Conservation (phyloP, 75 land plant genomes). For the Ceratopteris richardii region DNA sequence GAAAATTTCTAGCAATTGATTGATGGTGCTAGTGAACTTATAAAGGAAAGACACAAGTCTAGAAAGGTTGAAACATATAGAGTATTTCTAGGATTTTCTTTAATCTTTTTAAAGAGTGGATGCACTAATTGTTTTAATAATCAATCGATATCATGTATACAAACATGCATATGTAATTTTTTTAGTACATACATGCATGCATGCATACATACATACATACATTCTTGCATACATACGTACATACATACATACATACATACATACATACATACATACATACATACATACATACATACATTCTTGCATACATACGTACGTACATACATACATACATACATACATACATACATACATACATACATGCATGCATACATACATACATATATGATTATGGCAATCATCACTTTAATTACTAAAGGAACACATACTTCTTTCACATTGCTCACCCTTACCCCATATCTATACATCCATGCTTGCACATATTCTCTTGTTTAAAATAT, state of each 20-base stretch:
- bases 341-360: conserved; percentile 2
- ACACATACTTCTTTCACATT: too few relatives aligned
- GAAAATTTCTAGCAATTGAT: too few relatives aligned
- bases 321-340: conserved; percentile 1
- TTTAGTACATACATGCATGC: background rate
- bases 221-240: conserved; percentile 2
- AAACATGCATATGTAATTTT: background rate
- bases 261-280: background rate
- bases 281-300: background rate
- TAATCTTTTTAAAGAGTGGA: too few relatives aligned
- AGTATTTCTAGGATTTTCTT: too few relatives aligned
- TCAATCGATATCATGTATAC: too few relatives aligned
- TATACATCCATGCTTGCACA: background rate
- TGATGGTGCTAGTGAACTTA: too few relatives aligned
- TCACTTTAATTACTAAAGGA: background rate
- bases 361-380: background rate
- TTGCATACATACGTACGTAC: background rate
- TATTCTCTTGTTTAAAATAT: too few relatives aligned
- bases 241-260: conserved; percentile 1
- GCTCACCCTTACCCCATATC: too few relatives aligned
- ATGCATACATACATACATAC: background rate
- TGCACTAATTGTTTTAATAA: too few relatives aligned
- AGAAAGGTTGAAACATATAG: too few relatives aligned
- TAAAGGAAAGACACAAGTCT: too few relatives aligned
- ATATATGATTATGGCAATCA: background rate